Percentiles rank a stretch among this genome's conserved stretches.
Conservation (phyloP, 768 basidiomycete genomes). For the Trametes cinnabarina region DNA sequence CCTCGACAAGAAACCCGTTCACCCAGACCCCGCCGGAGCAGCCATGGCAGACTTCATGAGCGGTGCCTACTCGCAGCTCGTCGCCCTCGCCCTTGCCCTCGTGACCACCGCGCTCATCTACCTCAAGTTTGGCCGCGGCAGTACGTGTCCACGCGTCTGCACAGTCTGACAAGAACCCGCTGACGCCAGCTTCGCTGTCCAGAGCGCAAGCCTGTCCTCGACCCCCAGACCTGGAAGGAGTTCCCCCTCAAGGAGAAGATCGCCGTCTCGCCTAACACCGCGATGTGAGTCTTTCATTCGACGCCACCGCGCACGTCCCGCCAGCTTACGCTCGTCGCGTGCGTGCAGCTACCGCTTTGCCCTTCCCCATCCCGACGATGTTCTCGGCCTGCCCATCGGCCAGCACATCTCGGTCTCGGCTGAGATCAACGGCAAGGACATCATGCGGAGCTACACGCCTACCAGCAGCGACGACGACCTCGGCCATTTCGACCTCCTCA, state of each 20-base stretch:
- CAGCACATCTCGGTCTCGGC: conserved; percentile 94
- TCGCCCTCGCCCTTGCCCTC: conserved; percentile 52
- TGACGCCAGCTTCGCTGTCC: conserved; percentile 5
- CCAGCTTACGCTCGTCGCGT: conserved; percentile 2
- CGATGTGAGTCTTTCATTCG: conserved; percentile 58
- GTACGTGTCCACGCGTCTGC: conserved; percentile 2
- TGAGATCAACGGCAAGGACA: conserved; percentile 86
- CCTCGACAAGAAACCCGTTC: conserved; percentile 36
- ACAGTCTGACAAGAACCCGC: conserved; percentile 1
- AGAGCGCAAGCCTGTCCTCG: conserved; percentile 71
- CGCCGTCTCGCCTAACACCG: conserved; percentile 91
- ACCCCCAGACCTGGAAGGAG: conserved; percentile 75
- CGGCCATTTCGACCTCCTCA: conserved; percentile 93
- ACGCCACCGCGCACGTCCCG: not conserved
- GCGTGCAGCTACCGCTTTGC: conserved; percentile 82
- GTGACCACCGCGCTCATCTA: conserved; percentile 51
- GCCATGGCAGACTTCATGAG: conserved; percentile 19
- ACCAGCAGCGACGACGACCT: conserved; percentile 90
- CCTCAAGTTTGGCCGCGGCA: conserved; percentile 39
- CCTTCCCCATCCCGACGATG: conserved; percentile 67
- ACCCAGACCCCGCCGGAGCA: not conserved
- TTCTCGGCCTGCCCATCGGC: conserved; percentile 92
- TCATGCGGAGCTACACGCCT: conserved; percentile 93
- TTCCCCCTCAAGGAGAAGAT: conserved; percentile 83
- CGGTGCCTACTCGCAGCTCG: conserved; percentile 42